Base-by-base conservation (phyloP, 345 rosid species). In the Ailanthus altissimus region DNA sequence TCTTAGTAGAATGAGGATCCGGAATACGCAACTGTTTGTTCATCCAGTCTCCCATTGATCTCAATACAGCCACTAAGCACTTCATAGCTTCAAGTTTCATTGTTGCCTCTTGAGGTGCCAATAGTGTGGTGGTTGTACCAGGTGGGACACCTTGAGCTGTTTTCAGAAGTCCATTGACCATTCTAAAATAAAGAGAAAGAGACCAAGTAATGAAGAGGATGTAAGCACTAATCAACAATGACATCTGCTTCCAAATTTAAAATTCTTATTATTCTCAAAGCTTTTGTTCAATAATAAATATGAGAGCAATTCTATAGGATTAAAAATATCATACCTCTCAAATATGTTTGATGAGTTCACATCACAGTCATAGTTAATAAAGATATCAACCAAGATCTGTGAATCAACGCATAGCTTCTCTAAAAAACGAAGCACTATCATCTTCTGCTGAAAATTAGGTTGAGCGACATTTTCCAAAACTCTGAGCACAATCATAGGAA, bases 81-180 rank as follows among this genome's bases (percentile, higher is more conserved):
- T 88, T 94, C 97, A 97, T 88, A 72, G 98, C 97, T 89, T 92
- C 99, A 86, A 92, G 93, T 82, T 94, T 97, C 97, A 92, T 87
- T 65, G 89, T 88, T 65, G 80, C 86, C 84, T 97, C 99, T 86
- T 97, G 99, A 62, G 97, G 97, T 40, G 97, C 98, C 87, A 94
- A 83, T 50, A 97, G 81, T 14, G 94, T 87, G 78, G 98, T 91
- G 74, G 86, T 82, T 56, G 91, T 81, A 74, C 97, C 93, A 43
- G 98, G 97, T 65, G 93, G 97, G 59, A 89, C 91, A 81, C 99
- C 99, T 89, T 94, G 99, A 69, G 98, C 97, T 79, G 98, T 97
- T 90, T 97, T 97, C 80, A 97, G 97, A 83, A 97, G 97, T 84
- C 99, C 99, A 87, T 92, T 97, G 85, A 97, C 99, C 97, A 97